Evolutionary conservation across 139 green algal genomes (phyloP).

Genomic region (Zygnema cylindricum): DNA sequence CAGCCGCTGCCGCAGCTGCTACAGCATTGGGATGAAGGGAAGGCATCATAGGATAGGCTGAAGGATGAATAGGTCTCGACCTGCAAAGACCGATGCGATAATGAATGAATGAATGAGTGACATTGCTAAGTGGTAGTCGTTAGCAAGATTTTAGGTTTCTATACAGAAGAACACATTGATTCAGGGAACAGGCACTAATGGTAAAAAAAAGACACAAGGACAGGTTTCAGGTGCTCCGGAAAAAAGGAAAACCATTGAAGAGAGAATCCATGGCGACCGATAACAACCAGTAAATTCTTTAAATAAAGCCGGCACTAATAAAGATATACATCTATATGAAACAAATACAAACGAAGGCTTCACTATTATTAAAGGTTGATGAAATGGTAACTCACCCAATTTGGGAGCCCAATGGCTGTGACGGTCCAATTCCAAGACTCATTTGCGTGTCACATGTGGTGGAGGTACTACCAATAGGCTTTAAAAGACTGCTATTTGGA

Average conservation of each 20-base stretch:
- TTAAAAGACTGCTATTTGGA: not conserved
- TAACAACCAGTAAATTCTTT: too few species aligned
- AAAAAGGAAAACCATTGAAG: too few species aligned
- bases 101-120: not conserved
- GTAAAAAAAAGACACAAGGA: too few species aligned
- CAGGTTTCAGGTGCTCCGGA: too few species aligned
- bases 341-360: too few species aligned
- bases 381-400: too few species aligned
- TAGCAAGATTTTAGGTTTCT: not conserved
- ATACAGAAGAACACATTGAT: too few species aligned
- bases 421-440: slow-evolving; percentile 3
- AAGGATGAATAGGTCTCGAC: slow-evolving; percentile 9
- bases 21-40: not conserved
- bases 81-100: not conserved
- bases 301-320: too few species aligned
- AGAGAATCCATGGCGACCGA: too few species aligned
- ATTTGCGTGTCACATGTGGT: slow-evolving; percentile 10
- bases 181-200: too few species aligned
- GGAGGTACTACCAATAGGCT: not conserved
- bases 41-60: not conserved
- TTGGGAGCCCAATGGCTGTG: not conserved
- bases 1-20: not conserved
- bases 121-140: not conserved
- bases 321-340: too few species aligned
- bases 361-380: too few species aligned